Conservation (phyloP, 2,329 filamentous ascomycete genomes). For the Pezicula rhizophila region DNA sequence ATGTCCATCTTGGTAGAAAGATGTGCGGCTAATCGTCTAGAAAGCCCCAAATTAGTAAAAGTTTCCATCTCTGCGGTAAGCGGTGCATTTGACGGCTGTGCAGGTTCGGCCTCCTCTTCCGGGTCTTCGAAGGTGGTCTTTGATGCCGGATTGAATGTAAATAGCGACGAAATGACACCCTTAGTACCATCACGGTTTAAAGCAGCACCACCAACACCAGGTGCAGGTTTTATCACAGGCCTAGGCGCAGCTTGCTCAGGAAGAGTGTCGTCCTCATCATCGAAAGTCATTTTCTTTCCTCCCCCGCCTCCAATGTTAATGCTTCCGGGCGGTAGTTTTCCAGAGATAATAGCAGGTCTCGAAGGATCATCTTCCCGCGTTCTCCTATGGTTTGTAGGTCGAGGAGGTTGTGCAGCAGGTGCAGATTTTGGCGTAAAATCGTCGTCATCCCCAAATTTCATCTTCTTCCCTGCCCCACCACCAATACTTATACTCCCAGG, state of each 20-base stretch:
- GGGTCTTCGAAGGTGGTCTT: constrained; percentile 52
- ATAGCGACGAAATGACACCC: constrained; percentile 77
- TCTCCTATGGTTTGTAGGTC: constrained; percentile 23
- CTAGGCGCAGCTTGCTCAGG: not conserved
- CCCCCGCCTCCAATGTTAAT: constrained; percentile 23
- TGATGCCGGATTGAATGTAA: constrained; percentile 78
- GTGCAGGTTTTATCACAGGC: constrained; percentile 3
- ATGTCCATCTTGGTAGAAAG: constrained; percentile 79
- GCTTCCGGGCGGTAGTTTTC: constrained; percentile 30
- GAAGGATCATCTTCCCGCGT: constrained; percentile 14
- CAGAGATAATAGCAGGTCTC: constrained; percentile 20
- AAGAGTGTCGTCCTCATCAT: constrained; percentile 4
- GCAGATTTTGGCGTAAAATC: not conserved
- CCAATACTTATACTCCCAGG: constrained; percentile 25
- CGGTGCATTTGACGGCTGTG: constrained; percentile 84
- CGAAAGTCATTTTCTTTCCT: constrained; percentile 23
- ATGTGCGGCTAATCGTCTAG: constrained; percentile 72
- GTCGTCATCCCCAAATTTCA: constrained; percentile 3
- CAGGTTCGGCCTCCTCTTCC: constrained; percentile 43
- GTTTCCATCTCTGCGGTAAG: constrained; percentile 76
- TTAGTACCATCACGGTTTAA: constrained; percentile 26
- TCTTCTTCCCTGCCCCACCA: constrained; percentile 10
- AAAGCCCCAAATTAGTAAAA: constrained; percentile 81
- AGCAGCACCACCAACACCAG: constrained; percentile 22
- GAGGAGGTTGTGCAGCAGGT: constrained; percentile 30